Evolutionary conservation across 176 grass and related monocot species (phyloP).

Genomic region (Leersia perrieri): DNA sequence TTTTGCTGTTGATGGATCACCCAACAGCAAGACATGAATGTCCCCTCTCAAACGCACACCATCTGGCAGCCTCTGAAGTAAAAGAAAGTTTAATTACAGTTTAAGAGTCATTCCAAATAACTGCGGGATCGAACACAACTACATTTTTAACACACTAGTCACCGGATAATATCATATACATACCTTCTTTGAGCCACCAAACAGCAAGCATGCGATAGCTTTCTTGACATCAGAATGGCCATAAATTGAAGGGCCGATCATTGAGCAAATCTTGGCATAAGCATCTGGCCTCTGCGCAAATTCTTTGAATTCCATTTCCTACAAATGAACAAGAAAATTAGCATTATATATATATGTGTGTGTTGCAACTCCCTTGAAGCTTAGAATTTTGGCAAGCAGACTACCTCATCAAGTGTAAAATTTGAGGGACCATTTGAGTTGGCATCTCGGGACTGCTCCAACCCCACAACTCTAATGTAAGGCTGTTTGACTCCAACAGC

Average conservation of each 20-base stretch:
- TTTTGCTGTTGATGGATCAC: slow-evolving; percentile 99
- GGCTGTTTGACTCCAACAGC: slow-evolving; percentile 95
- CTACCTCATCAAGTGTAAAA: slow-evolving; percentile 87
- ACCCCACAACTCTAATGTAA: slow-evolving; percentile 94
- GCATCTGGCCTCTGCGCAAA: slow-evolving; percentile 93
- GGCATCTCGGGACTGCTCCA: slow-evolving; percentile 81
- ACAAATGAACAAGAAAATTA: not conserved
- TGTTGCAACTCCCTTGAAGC: not conserved
- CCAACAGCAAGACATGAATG: slow-evolving; percentile 89
- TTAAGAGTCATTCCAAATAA: not conserved
- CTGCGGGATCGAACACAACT: not conserved
- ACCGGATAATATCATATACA: not conserved
- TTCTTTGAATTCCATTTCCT: slow-evolving; percentile 98
- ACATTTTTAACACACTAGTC: not conserved
- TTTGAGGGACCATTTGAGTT: slow-evolving; percentile 76
- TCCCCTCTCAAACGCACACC: slow-evolving; percentile 90
- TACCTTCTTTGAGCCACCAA: slow-evolving; percentile 93
- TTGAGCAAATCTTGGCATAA: slow-evolving; percentile 75
- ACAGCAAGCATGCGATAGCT: slow-evolving; percentile 88
- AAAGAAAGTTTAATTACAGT: slow-evolving; percentile 1
- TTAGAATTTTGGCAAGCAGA: not conserved
- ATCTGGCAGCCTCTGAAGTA: slow-evolving; percentile 75
- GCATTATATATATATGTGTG: not conserved
- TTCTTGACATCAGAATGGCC: slow-evolving; percentile 91
- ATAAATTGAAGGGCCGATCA: slow-evolving; percentile 94